Percentiles rank a stretch among this genome's conserved stretches.
Conservation (phyloP, 2,329 filamentous ascomycete species). For the Zymoseptoria pseudotritici region DNA sequence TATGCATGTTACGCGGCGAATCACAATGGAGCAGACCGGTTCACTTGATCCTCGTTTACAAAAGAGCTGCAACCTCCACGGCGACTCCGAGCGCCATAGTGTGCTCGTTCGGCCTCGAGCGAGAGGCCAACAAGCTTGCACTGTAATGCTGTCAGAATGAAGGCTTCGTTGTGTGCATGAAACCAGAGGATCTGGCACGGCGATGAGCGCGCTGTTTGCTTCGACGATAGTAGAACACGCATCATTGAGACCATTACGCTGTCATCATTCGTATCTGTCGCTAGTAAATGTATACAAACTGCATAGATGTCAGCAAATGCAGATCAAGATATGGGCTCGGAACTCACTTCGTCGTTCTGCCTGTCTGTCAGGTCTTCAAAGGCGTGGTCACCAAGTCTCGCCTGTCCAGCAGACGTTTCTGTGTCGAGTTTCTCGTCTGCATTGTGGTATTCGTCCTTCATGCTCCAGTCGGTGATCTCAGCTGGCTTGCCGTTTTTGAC, state of each 20-base stretch:
- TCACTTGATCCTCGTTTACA: not conserved
- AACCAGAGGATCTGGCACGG: not conserved
- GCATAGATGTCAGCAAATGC: conserved; percentile 15
- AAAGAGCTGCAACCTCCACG: not conserved
- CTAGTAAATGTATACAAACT: conserved; percentile 27
- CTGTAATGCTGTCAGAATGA: not conserved
- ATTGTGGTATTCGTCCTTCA: conserved; percentile 47
- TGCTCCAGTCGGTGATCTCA: conserved; percentile 52
- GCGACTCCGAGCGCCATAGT: not conserved
- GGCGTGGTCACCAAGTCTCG: conserved; percentile 42
- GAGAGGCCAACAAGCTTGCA: not conserved
- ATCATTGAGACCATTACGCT: not conserved
- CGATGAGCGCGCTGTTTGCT: not conserved
- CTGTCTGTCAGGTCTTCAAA: conserved; percentile 55
- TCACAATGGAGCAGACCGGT: not conserved
- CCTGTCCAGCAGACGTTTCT: conserved; percentile 14
- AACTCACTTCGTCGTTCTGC: conserved; percentile 8
- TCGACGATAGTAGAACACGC: not conserved
- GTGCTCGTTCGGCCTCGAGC: not conserved
- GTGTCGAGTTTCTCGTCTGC: conserved; percentile 15
- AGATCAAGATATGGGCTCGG: not conserved
- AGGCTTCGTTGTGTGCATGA: not conserved
- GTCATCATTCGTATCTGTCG: not conserved
- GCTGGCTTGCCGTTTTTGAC: conserved; percentile 55
- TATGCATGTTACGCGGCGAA: not conserved